Conservation (phyloP, 306 rosid species). For the Macrotyloma uniflorum region DNA sequence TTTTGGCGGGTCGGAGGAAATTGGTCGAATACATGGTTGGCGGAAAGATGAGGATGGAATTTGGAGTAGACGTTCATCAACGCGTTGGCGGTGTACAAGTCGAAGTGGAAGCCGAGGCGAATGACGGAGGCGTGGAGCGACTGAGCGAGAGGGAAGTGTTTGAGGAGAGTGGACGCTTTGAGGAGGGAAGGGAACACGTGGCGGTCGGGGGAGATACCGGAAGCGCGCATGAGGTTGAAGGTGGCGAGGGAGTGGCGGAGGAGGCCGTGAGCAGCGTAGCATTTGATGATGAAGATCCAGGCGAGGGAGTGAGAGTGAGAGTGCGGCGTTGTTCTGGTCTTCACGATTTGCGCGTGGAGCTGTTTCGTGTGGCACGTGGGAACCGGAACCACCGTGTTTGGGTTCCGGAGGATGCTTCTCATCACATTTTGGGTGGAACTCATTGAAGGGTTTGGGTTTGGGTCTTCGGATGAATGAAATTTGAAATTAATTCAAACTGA, state of each 20-base stretch:
- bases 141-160: slow-evolving; percentile 54
- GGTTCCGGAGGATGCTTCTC: slow-evolving; percentile 44
- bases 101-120: slow-evolving; percentile 58
- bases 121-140: slow-evolving; percentile 66
- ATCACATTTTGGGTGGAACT: slow-evolving; percentile 42
- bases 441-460: slow-evolving; percentile 38
- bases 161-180: slow-evolving; percentile 62
- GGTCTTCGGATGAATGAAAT: too few relatives aligned
- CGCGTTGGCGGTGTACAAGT: slow-evolving; percentile 80
- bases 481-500: too few relatives aligned
- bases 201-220: slow-evolving; percentile 47
- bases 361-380: slow-evolving; percentile 56
- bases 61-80: slow-evolving; percentile 74
- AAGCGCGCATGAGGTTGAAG: slow-evolving; percentile 59
- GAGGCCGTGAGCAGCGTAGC: slow-evolving; percentile 67
- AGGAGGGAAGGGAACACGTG: slow-evolving; percentile 76
- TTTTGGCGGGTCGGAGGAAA: slow-evolving; percentile 16
- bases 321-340: slow-evolving; percentile 30
- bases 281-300: slow-evolving; percentile 68
- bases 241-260: slow-evolving; percentile 49
- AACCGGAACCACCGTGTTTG: slow-evolving; percentile 36
- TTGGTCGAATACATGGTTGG: neutral
- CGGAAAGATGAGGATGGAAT: slow-evolving; percentile 27
- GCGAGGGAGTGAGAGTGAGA: slow-evolving; percentile 23
- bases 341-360: slow-evolving; percentile 77